These are phyloP conservation scores for Candida piceae DNA, from an alignment of 805 yeast genomes.

Conservation along the genomic window DNA sequence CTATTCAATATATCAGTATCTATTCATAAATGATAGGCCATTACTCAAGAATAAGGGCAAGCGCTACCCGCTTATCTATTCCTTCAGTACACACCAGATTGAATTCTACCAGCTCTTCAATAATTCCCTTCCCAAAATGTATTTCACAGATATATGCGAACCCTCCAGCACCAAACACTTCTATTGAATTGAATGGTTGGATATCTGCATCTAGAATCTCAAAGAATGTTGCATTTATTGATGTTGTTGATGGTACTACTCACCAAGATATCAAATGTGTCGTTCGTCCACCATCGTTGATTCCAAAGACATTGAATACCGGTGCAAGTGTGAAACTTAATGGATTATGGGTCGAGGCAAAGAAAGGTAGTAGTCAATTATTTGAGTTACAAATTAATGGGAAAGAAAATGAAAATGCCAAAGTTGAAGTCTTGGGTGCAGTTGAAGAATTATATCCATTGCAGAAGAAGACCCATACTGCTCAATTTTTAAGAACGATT, in stretches of 20 bases:
- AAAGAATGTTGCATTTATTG: conserved; percentile 76
- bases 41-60: too few species aligned
- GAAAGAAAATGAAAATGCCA: conserved; percentile 23
- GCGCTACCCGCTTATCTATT: neutral
- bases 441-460: conserved; percentile 68
- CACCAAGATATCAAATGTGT: conserved; percentile 51
- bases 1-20: too few species aligned
- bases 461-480: conserved; percentile 71
- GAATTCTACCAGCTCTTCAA: conserved; percentile 1
- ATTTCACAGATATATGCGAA: conserved; percentile 24
- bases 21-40: too few species aligned
- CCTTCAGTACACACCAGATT: neutral
- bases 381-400: conserved; percentile 42
- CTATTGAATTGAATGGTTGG: conserved; percentile 61
- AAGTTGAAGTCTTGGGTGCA: conserved; percentile 50
- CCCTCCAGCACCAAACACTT: conserved; percentile 34
- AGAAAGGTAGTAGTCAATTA: conserved; percentile 40
- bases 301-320: conserved; percentile 27
- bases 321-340: conserved; percentile 33
- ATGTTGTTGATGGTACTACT: conserved; percentile 73
- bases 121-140: conserved; percentile 19
- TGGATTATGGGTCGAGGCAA: conserved; percentile 36
- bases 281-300: conserved; percentile 33
- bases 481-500: conserved; percentile 61
- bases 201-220: conserved; percentile 65